Evolutionary conservation across 2,329 filamentous ascomycete genomes (phyloP).

Genomic region (Diaporthe ilicicola): DNA sequence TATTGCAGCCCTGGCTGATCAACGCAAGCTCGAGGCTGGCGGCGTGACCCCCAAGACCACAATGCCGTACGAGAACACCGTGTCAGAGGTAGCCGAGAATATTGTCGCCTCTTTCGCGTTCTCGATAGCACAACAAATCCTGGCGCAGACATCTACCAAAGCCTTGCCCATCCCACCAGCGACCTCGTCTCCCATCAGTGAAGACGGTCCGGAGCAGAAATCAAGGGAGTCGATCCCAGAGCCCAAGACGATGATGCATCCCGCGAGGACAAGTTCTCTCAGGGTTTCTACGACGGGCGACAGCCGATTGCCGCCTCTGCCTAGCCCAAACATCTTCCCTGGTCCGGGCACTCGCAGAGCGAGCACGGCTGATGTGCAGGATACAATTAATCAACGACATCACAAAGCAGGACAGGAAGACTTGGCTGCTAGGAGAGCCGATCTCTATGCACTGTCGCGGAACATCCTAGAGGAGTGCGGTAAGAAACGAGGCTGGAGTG

Average conservation of each 20-base stretch:
- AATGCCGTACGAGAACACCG: conserved; percentile 43
- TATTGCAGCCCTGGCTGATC: conserved; percentile 63
- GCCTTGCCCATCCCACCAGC: conserved; percentile 72
- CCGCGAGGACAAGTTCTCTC: conserved; percentile 70
- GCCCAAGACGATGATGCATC: conserved; percentile 76
- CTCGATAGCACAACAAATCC: conserved; percentile 77
- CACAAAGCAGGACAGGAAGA: conserved; percentile 77
- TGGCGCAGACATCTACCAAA: conserved; percentile 77
- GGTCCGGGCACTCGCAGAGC: conserved; percentile 50
- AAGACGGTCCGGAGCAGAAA: conserved; percentile 66
- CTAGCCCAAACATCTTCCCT: conserved; percentile 63
- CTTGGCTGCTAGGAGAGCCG: conserved; percentile 82
- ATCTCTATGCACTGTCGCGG: conserved; percentile 81
- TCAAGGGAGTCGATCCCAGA: conserved; percentile 63
- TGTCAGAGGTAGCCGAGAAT: conserved; percentile 71
- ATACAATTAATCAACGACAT: conserved; percentile 45
- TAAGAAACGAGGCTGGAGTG: conserved; percentile 75
- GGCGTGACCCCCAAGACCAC: conserved; percentile 38
- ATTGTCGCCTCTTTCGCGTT: conserved; percentile 82
- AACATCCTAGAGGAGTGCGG: conserved; percentile 81
- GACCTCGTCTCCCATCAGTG: conserved; percentile 50
- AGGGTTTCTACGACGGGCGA: conserved; percentile 47
- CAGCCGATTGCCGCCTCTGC: conserved; percentile 45
- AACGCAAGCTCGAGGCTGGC: conserved; percentile 48
- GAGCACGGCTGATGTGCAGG: conserved; percentile 46